These are phyloP conservation scores for Malassezia sp. DNA, from an alignment of 1,284 basidiomycete species.

Conservation along the genomic window DNA sequence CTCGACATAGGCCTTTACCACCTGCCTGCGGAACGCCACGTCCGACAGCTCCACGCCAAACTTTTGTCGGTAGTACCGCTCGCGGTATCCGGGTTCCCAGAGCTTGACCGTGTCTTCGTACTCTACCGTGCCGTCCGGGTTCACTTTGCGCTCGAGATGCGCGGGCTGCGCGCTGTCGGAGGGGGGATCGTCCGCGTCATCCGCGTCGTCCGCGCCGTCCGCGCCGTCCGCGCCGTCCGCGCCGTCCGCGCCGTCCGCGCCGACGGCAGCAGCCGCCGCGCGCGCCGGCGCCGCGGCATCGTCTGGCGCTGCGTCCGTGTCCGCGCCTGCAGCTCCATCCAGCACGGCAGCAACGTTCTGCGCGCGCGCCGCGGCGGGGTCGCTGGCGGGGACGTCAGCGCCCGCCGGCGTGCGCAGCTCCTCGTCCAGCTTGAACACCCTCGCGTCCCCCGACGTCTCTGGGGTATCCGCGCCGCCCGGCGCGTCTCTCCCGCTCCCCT, in stretches of 20 bases:
- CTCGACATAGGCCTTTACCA: slow-evolving; percentile 77
- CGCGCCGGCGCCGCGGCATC: slow-evolving; percentile 7
- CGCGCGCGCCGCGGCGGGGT: no score
- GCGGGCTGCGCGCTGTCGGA: background rate
- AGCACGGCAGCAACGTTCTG: no score
- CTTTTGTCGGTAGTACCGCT: slow-evolving; percentile 89
- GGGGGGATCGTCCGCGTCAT: slow-evolving; percentile 53
- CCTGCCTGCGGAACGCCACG: slow-evolving; percentile 61
- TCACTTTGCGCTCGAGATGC: slow-evolving; percentile 28
- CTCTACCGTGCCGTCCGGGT: slow-evolving; percentile 55
- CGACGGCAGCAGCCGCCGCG: background rate
- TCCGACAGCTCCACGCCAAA: slow-evolving; percentile 70
- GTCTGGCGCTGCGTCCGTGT: slow-evolving; percentile 13
- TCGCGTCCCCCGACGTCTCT: slow-evolving; percentile 8
- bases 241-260: background rate
- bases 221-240: background rate
- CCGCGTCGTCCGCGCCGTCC: slow-evolving; percentile 25
- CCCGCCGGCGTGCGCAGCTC: no score
- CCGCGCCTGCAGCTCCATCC: no score
- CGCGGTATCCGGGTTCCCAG: slow-evolving; percentile 59
- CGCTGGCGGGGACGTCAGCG: slow-evolving; percentile 10
- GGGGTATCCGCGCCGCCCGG: no score
- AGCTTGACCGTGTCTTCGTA: slow-evolving; percentile 88
- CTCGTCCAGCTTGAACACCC: slow-evolving; percentile 16
- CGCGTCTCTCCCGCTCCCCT: no score